Evolutionary conservation across 768 basidiomycete species (phyloP).

Genomic region (Tulasnella sp.): DNA sequence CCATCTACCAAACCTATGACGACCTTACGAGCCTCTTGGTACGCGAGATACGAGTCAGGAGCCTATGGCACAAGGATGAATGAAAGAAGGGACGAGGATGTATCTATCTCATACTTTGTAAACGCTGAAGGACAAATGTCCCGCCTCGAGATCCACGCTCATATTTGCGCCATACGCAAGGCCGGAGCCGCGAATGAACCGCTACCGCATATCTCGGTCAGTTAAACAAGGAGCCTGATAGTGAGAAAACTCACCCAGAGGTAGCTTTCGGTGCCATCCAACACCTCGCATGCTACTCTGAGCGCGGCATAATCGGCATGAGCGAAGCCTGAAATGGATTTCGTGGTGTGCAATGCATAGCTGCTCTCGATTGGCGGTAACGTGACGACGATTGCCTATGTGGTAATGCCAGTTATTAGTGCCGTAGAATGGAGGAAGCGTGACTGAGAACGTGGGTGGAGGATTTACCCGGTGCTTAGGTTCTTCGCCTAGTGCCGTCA

Average conservation of each 20-base stretch:
- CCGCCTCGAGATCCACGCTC: constrained; percentile 64
- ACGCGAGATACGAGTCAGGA: constrained; percentile 69
- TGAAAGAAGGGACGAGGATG: not conserved
- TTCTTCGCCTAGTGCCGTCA: constrained; percentile 63
- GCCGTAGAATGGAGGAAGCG: too few relatives aligned
- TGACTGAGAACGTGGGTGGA: not conserved
- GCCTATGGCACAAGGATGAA: constrained; percentile 38
- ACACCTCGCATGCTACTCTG: constrained; percentile 69
- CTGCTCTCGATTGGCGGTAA: constrained; percentile 93
- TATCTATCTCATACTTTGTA: constrained; percentile 39
- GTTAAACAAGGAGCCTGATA: not conserved
- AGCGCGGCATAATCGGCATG: constrained; percentile 81
- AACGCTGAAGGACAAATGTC: constrained; percentile 61
- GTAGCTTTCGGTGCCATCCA: constrained; percentile 91
- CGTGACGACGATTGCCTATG: constrained; percentile 75
- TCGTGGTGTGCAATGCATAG: constrained; percentile 67
- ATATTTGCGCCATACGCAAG: constrained; percentile 87
- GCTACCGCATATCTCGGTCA: constrained; percentile 31
- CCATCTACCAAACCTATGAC: constrained; percentile 73
- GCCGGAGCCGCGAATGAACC: constrained; percentile 86
- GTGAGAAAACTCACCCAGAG: constrained; percentile 59
- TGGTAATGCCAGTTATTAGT: not conserved
- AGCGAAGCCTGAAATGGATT: constrained; percentile 66
- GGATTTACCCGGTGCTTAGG: constrained; percentile 55
- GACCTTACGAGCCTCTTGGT: constrained; percentile 66